Percentiles rank a stretch among this genome's conserved stretches.
Conservation (phyloP, 1,284 basidiomycete genomes). For the Chondrostereum purpureum region DNA sequence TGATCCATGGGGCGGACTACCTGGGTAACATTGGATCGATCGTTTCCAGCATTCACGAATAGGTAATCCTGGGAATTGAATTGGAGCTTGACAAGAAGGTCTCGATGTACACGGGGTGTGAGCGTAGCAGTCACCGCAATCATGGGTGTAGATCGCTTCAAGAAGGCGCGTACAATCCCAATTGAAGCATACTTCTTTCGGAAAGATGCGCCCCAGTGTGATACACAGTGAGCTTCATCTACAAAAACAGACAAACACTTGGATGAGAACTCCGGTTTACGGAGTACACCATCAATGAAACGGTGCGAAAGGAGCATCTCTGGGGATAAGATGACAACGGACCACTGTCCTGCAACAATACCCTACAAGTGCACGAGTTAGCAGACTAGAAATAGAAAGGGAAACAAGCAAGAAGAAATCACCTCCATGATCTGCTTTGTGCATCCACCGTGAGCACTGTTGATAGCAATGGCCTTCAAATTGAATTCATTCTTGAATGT, state of each 20-base stretch:
- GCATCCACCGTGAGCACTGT: slow-evolving; percentile 23
- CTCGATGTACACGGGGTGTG: slow-evolving; percentile 21
- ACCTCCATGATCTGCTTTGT: neutral
- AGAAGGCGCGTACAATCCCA: slow-evolving; percentile 27
- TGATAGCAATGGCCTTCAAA: slow-evolving; percentile 23
- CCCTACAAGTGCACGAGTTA: slow-evolving; percentile 20
- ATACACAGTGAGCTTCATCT: slow-evolving; percentile 35
- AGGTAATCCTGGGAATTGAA: slow-evolving; percentile 16
- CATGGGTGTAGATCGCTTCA: slow-evolving; percentile 26
- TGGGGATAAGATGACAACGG: slow-evolving; percentile 32
- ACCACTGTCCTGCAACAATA: slow-evolving; percentile 22
- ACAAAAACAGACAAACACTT: slow-evolving; percentile 26
- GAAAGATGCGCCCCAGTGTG: slow-evolving; percentile 35
- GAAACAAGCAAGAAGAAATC: neutral
- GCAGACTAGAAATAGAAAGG: too few relatives aligned
- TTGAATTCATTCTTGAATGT: slow-evolving; percentile 17
- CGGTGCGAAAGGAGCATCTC: slow-evolving; percentile 29
- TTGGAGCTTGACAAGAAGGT: slow-evolving; percentile 27
- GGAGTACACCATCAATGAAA: slow-evolving; percentile 27
- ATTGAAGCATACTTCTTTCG: slow-evolving; percentile 32
- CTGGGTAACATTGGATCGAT: slow-evolving; percentile 30
- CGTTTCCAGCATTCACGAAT: slow-evolving; percentile 28
- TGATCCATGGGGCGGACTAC: slow-evolving; percentile 31
- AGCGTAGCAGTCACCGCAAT: slow-evolving; percentile 35
- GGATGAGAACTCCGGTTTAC: slow-evolving; percentile 20